A percentile compares a stretch with the other conserved stretches of the same genome.
Evolutionary conservation across 805 yeast genomes (phyloP).

Genomic region (Hanseniaspora singularis): DNA sequence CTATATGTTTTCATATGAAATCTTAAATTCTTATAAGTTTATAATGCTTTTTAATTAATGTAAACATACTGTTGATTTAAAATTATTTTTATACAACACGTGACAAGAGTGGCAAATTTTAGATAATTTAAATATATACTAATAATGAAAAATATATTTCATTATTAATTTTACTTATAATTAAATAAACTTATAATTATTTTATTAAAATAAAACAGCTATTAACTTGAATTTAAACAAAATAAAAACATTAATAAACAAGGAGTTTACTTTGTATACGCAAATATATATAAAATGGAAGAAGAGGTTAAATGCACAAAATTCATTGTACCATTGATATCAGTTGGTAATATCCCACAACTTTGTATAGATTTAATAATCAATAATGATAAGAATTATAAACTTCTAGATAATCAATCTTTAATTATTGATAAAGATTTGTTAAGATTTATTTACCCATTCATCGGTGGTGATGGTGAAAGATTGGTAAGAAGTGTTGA

Average conservation of each 20-base stretch:
- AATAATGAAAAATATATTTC: too few species aligned
- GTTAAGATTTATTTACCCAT: conserved; percentile 52
- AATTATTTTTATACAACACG: too few species aligned
- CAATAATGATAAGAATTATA: conserved; percentile 42
- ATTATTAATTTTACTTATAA: too few species aligned
- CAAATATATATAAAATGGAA: neutral
- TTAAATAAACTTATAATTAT: too few species aligned
- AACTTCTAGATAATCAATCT: conserved; percentile 31
- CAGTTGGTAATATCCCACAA: conserved; percentile 87
- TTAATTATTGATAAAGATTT: conserved; percentile 41
- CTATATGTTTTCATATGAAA: too few species aligned
- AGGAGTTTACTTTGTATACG: neutral
- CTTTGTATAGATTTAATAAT: conserved; percentile 60
- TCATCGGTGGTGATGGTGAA: conserved; percentile 44
- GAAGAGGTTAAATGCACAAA: conserved; percentile 22
- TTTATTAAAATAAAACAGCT: too few species aligned
- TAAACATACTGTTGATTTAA: too few species aligned
- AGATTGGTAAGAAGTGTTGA: conserved; percentile 53
- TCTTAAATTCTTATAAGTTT: too few species aligned
- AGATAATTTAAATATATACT: too few species aligned
- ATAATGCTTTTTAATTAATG: too few species aligned
- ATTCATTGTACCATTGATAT: conserved; percentile 64
- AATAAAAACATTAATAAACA: neutral
- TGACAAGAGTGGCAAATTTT: too few species aligned
- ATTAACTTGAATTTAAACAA: too few species aligned